Evolutionary conservation across 2,329 filamentous ascomycete species (phyloP).

Genomic region (Penicillium brevicompactum): DNA sequence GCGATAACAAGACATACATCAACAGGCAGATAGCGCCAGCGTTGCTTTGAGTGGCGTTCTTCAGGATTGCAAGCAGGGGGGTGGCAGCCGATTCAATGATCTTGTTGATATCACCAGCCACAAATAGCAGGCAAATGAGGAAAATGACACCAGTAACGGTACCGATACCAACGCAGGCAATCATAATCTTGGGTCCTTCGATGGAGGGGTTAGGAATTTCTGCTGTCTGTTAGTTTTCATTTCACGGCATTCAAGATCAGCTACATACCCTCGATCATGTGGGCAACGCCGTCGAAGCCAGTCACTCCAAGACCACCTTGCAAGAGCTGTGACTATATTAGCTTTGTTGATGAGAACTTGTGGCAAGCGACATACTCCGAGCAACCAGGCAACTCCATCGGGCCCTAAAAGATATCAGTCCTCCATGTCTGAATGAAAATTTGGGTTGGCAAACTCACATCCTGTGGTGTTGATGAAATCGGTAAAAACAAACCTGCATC

Average conservation of each 20-base stretch:
- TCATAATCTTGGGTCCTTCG: slow-evolving; percentile 67
- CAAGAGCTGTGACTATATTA: slow-evolving; percentile 37
- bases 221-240: slow-evolving; percentile 14
- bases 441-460: slow-evolving; percentile 42
- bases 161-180: slow-evolving; percentile 65
- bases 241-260: too few species aligned
- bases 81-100: slow-evolving; percentile 60
- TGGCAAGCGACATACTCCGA: slow-evolving; percentile 37
- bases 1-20: slow-evolving; percentile 45
- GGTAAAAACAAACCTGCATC: slow-evolving; percentile 55
- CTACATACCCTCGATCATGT: slow-evolving; percentile 54
- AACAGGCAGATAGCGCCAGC: slow-evolving; percentile 65
- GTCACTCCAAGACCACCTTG: slow-evolving; percentile 57
- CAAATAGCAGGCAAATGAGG: slow-evolving; percentile 65
- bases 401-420: slow-evolving; percentile 48
- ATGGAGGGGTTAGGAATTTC: slow-evolving; percentile 50
- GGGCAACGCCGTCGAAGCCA: slow-evolving; percentile 53
- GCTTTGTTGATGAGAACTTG: neutral
- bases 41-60: slow-evolving; percentile 62
- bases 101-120: slow-evolving; percentile 58
- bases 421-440: neutral
- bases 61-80: slow-evolving; percentile 64
- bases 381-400: slow-evolving; percentile 59
- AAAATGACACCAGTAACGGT: slow-evolving; percentile 65
- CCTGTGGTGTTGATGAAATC: slow-evolving; percentile 69